Conservation (phyloP, 495 filamentous ascomycete species). For the Hypomontagnella monticulosa region DNA sequence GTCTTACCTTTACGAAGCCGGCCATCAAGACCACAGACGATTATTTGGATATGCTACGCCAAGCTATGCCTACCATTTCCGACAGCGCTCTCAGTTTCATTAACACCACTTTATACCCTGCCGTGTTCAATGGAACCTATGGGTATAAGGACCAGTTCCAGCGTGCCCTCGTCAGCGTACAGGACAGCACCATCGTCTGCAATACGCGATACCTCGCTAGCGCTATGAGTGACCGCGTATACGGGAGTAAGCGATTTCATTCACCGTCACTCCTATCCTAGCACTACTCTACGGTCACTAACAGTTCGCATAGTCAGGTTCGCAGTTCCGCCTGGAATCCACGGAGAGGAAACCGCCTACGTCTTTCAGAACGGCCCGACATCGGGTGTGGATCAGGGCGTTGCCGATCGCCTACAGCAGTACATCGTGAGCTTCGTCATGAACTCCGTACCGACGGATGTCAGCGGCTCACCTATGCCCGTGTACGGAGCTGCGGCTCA, state of each 20-base stretch:
- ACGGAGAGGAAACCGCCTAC: conserved; percentile 17
- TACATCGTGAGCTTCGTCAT: conserved; percentile 17
- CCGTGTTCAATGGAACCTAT: conserved; percentile 5
- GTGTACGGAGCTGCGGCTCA: neutral
- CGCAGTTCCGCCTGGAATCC: conserved; percentile 12
- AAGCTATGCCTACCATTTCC: conserved; percentile 6
- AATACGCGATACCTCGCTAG: conserved; percentile 7
- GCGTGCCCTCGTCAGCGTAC: neutral
- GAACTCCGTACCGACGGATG: conserved; percentile 1
- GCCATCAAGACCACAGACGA: conserved; percentile 17
- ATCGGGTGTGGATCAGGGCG: neutral
- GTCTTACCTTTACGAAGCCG: conserved; percentile 13
- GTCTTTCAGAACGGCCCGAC: conserved; percentile 11
- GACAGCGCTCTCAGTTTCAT: neutral
- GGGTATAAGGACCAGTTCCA: conserved; percentile 4
- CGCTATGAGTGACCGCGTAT: conserved; percentile 10
- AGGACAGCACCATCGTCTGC: conserved; percentile 4
- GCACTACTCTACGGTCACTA: neutral
- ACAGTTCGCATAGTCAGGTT: neutral
- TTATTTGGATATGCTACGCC: conserved; percentile 15
- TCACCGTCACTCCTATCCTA: too few relatives aligned
- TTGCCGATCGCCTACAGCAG: conserved; percentile 17
- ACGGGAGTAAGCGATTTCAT: conserved; percentile 2
- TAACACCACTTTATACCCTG: conserved; percentile 4
- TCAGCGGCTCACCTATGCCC: conserved; percentile 3